Conservation (phyloP, 1,139 yeast genomes). For the Eremothecium gossypii region DNA sequence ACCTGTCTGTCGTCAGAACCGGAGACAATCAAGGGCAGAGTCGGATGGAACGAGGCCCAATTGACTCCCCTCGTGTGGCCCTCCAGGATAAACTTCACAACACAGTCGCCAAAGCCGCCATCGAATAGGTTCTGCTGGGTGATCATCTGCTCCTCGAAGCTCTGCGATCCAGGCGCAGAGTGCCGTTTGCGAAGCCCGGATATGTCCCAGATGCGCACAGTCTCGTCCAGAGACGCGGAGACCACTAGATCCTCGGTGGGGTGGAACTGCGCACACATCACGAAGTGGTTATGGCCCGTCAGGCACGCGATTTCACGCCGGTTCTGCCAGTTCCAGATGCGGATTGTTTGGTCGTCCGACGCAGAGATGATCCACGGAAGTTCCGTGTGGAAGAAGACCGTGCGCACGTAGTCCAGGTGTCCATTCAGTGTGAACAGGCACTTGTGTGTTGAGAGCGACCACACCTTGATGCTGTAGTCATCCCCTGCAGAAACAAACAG, state of each 20-base stretch:
- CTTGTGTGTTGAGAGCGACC: slow-evolving; percentile 90
- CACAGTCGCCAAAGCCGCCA: slow-evolving; percentile 92
- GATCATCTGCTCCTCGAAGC: slow-evolving; percentile 67
- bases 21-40: slow-evolving; percentile 86
- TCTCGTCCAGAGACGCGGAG: slow-evolving; percentile 92
- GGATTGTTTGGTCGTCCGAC: slow-evolving; percentile 95
- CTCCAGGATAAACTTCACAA: slow-evolving; percentile 90
- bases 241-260: slow-evolving; percentile 92
- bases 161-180: slow-evolving; percentile 56
- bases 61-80: slow-evolving; percentile 99
- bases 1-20: slow-evolving; percentile 96
- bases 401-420: slow-evolving; percentile 91
- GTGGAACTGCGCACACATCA: slow-evolving; percentile 97
- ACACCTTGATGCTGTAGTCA: slow-evolving; percentile 88
- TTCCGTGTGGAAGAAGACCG: slow-evolving; percentile 91
- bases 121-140: slow-evolving; percentile 66
- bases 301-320: slow-evolving; percentile 94
- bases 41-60: slow-evolving; percentile 98
- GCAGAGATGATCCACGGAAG: slow-evolving; percentile 96
- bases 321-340: slow-evolving; percentile 99
- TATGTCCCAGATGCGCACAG: slow-evolving; percentile 99
- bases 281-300: slow-evolving; percentile 97
- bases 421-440: slow-evolving; percentile 87
- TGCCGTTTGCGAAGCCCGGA: slow-evolving; percentile 92
- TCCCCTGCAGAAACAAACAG: slow-evolving; percentile 96